phyloP scores from a whole-genome alignment of 805 yeast species.

The Wickerhamia fluorescens region DNA sequence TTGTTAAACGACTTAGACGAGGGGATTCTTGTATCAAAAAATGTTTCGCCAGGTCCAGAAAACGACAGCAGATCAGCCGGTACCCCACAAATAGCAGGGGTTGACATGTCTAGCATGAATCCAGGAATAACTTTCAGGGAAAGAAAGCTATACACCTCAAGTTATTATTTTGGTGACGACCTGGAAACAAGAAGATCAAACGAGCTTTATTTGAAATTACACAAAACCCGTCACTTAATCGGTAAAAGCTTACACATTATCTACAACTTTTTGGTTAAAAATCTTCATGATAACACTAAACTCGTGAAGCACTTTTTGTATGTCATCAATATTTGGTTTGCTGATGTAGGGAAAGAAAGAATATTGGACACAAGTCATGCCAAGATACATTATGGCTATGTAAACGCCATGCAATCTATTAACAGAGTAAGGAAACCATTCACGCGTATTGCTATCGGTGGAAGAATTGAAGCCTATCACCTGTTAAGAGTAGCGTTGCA shows the following conservation, averaged over 20 bases:
- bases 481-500: slow-evolving; percentile 65
- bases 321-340: slow-evolving; percentile 67
- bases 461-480: slow-evolving; percentile 67
- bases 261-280: slow-evolving; percentile 37
- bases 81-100: slow-evolving; percentile 38
- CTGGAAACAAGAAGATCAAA: slow-evolving; percentile 34
- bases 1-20: slow-evolving; percentile 5
- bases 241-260: slow-evolving; percentile 61
- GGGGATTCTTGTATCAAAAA: slow-evolving; percentile 12
- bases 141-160: slow-evolving; percentile 54
- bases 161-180: slow-evolving; percentile 56
- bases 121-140: slow-evolving; percentile 53
- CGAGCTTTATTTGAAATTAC: slow-evolving; percentile 39
- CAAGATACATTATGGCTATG: slow-evolving; percentile 46
- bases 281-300: slow-evolving; percentile 57
- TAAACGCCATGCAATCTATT: slow-evolving; percentile 54
- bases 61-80: slow-evolving; percentile 24
- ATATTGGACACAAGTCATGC: slow-evolving; percentile 52
- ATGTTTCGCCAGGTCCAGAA: slow-evolving; percentile 3
- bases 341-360: slow-evolving; percentile 72
- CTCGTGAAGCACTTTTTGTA: slow-evolving; percentile 55
- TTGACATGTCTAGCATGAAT: slow-evolving; percentile 42
- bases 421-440: slow-evolving; percentile 59
- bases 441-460: slow-evolving; percentile 73
- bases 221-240: slow-evolving; percentile 50